These are phyloP conservation scores for Aspergillus alliaceus DNA, from an alignment of 2,329 filamentous ascomycete genomes.

Conservation along the genomic window DNA sequence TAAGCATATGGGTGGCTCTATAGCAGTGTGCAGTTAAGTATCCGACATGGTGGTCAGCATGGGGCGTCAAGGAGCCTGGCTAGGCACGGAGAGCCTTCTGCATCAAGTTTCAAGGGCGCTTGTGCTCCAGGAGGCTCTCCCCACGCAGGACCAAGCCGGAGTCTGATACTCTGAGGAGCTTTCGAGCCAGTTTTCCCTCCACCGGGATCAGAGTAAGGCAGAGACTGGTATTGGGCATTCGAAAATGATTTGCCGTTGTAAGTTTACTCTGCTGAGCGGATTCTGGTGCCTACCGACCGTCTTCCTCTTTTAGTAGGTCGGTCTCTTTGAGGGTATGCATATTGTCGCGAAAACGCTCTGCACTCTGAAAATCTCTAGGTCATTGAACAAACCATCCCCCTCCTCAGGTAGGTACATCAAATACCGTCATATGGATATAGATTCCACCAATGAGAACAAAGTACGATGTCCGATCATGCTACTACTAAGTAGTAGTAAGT, in stretches of 20 bases:
- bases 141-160: neutral
- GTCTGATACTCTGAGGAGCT: neutral
- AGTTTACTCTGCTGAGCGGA: neutral
- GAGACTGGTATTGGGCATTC: neutral
- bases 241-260: neutral
- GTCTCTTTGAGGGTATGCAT: neutral
- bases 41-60: constrained; percentile 3
- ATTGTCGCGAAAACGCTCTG: neutral
- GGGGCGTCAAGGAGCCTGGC: neutral
- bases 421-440: neutral
- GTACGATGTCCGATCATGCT: neutral
- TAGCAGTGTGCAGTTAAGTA: neutral
- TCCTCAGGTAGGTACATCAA: neutral
- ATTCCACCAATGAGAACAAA: neutral
- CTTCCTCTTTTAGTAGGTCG: neutral
- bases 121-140: neutral
- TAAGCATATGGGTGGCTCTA: neutral
- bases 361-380: neutral
- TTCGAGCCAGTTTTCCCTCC: neutral
- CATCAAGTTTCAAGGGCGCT: neutral
- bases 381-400: neutral
- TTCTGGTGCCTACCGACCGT: neutral
- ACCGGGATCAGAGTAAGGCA: neutral
- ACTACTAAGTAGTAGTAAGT: too few species aligned
- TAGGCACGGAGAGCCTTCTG: neutral